Percentiles rank a stretch among this genome's conserved stretches.
These are phyloP conservation scores for Ascosphaera apis DNA, from an alignment of 2,329 filamentous ascomycete genomes.

Conservation along the genomic window DNA sequence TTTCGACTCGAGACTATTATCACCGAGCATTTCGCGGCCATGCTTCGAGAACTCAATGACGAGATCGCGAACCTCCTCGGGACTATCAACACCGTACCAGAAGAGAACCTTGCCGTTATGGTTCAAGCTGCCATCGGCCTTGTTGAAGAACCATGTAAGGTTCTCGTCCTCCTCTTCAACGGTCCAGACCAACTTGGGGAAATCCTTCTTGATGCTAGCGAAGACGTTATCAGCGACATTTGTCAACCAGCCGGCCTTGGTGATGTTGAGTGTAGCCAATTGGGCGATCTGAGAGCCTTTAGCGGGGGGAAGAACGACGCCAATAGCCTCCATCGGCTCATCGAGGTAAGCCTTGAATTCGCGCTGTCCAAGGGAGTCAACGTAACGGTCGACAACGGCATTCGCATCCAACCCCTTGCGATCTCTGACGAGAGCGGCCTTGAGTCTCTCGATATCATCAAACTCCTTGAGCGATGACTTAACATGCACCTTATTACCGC, in stretches of 20 bases:
- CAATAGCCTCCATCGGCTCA: conserved; percentile 77
- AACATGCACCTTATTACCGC: conserved; percentile 70
- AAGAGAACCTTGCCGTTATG: conserved; percentile 77
- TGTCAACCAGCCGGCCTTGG: conserved; percentile 80
- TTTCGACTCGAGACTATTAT: conserved; percentile 71
- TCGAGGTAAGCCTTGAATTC: conserved; percentile 89
- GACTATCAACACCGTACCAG: conserved; percentile 76
- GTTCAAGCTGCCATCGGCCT: conserved; percentile 77
- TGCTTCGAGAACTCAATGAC: conserved; percentile 69
- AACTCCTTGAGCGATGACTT: conserved; percentile 51
- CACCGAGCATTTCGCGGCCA: conserved; percentile 67
- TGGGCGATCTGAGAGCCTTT: conserved; percentile 49
- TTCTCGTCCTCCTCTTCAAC: conserved; percentile 93
- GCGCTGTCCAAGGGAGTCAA: conserved; percentile 52
- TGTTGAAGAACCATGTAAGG: conserved; percentile 93
- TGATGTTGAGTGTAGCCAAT: conserved; percentile 75
- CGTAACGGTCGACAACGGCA: conserved; percentile 66
- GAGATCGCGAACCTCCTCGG: conserved; percentile 57
- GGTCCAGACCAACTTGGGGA: conserved; percentile 83
- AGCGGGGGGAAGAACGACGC: conserved; percentile 57
- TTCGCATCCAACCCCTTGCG: conserved; percentile 59
- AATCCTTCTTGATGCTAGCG: conserved; percentile 77
- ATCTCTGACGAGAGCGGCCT: conserved; percentile 61
- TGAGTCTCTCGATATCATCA: conserved; percentile 50
- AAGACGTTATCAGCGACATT: conserved; percentile 95